Evolutionary conservation across 2,329 filamentous ascomycete species (phyloP).

Genomic region (Calonectria pseudoreteaudii): DNA sequence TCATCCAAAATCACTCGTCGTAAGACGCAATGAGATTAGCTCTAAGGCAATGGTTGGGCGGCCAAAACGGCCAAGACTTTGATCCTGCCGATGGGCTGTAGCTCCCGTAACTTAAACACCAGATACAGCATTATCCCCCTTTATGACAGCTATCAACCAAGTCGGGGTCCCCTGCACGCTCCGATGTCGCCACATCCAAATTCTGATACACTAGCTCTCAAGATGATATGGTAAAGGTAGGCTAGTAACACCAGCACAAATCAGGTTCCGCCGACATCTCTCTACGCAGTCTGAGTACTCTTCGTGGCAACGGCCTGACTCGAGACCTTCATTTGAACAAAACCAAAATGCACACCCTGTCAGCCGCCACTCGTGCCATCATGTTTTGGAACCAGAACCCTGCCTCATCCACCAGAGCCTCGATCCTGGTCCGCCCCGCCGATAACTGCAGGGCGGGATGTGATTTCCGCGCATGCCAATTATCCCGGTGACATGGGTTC

Average conservation of each 20-base stretch:
- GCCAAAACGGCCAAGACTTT: neutral
- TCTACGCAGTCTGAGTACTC: neutral
- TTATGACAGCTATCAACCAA: neutral
- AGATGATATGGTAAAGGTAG: neutral
- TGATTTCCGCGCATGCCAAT: too few relatives aligned
- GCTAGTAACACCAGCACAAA: accelerated
- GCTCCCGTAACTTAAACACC: neutral
- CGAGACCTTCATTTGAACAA: too few relatives aligned
- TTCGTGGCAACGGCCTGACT: neutral
- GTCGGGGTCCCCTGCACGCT: neutral
- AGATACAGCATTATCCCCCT: neutral
- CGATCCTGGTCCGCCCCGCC: neutral
- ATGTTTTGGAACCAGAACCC: neutral
- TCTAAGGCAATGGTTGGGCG: neutral
- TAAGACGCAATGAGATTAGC: neutral
- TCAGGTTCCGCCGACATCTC: neutral
- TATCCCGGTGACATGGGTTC: neutral
- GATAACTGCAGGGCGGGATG: neutral
- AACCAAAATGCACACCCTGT: neutral
- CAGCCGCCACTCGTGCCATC: neutral
- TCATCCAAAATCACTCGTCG: neutral
- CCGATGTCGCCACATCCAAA: neutral
- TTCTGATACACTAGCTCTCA: neutral
- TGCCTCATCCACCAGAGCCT: neutral
- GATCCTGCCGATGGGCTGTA: too few relatives aligned